Conservation (phyloP, 805 yeast species). For the Candida krabiensis region DNA sequence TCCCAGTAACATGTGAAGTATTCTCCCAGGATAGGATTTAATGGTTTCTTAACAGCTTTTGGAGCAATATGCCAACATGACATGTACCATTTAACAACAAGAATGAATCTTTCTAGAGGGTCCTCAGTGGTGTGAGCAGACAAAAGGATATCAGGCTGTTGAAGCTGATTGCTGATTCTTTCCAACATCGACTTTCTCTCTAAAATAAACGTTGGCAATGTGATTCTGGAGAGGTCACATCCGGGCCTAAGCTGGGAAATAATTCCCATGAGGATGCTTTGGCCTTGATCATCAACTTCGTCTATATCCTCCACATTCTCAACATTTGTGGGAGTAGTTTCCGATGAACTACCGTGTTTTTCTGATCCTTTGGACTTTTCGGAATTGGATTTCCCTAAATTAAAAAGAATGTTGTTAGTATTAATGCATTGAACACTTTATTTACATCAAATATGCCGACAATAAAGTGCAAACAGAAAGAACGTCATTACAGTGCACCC, state of each 20-base stretch:
- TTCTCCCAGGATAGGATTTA: conserved; percentile 94
- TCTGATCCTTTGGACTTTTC: conserved; percentile 19
- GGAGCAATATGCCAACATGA: conserved; percentile 99
- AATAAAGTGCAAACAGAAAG: too few species aligned
- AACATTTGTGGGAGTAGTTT: conserved; percentile 1
- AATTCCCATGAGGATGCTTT: conserved; percentile 80
- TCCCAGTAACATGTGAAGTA: conserved; percentile 93
- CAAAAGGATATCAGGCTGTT: conserved; percentile 73
- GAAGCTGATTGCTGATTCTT: conserved; percentile 84
- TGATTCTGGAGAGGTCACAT: conserved; percentile 83
- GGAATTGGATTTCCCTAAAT: conserved; percentile 22
- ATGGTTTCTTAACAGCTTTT: conserved; percentile 95
- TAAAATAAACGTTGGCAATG: conserved; percentile 91
- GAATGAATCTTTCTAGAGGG: conserved; percentile 66
- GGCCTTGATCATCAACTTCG: conserved; percentile 89
- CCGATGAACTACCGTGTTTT: conserved; percentile 1
- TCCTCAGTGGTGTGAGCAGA: conserved; percentile 64
- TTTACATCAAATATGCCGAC: too few species aligned
- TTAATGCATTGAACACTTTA: not conserved
- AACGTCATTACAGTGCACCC: too few species aligned
- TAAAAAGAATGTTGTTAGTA: conserved; percentile 2
- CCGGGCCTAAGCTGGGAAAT: conserved; percentile 93
- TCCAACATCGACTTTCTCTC: conserved; percentile 97
- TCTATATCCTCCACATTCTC: conserved; percentile 71
- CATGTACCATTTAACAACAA: conserved; percentile 84